Evolutionary conservation across 2,329 filamentous ascomycete genomes (phyloP).

Genomic region (Pyrenochaeta sp.): DNA sequence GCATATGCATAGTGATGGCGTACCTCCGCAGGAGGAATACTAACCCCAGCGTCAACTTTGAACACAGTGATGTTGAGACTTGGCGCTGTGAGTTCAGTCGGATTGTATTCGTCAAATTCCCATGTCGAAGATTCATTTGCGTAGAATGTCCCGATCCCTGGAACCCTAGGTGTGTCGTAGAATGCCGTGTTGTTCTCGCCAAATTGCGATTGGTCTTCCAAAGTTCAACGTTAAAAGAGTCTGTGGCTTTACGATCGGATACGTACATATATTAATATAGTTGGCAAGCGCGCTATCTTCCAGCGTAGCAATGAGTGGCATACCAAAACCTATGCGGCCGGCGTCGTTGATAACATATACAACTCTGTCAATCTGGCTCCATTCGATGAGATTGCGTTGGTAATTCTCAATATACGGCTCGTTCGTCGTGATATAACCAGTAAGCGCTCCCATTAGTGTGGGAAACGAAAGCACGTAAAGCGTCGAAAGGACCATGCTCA

Average conservation of each 20-base stretch:
- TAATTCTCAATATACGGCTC: conserved; percentile 39
- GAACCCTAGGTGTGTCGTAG: not conserved
- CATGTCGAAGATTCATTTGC: conserved; percentile 7
- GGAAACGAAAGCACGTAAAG: conserved; percentile 48
- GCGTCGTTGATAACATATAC: conserved; percentile 27
- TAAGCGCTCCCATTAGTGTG: conserved; percentile 51
- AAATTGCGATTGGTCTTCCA: not conserved
- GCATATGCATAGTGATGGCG: conserved; percentile 14
- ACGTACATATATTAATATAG: conserved; percentile 28
- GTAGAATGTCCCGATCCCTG: not conserved
- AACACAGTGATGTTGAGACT: conserved; percentile 24
- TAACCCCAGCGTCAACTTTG: not conserved
- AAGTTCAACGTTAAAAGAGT: not conserved
- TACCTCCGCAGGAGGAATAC: not conserved
- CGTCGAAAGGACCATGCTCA: conserved; percentile 42
- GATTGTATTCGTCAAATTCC: not conserved
- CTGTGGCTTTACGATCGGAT: not conserved
- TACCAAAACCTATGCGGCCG: conserved; percentile 24
- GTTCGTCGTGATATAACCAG: conserved; percentile 48
- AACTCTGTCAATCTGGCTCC: conserved; percentile 23
- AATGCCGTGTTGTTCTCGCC: not conserved
- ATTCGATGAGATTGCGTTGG: conserved; percentile 36
- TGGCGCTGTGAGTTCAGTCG: conserved; percentile 12
- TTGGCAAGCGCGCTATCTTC: conserved; percentile 17
- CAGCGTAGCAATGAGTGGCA: conserved; percentile 19